Percentiles rank a stretch among this genome's conserved stretches.
Conservation (phyloP, 257 asterid species). For the Petunia axillaris region DNA sequence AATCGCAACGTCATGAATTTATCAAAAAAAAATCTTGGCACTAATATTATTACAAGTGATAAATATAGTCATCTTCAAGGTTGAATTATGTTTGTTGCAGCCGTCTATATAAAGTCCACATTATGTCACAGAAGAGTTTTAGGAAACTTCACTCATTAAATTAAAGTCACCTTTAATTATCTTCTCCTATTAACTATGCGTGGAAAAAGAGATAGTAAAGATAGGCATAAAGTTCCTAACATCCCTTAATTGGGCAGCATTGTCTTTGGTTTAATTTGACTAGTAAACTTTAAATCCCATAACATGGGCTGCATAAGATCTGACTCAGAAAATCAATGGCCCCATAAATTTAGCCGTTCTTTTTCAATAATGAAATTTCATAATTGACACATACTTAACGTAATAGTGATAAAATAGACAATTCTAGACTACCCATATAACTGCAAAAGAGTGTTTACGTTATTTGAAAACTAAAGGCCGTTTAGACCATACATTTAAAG, state of each 20-base stretch:
- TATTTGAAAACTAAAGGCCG: too few species aligned
- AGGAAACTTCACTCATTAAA: too few species aligned
- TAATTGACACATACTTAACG: background rate
- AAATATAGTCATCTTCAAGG: too few species aligned
- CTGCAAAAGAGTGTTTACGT: too few species aligned
- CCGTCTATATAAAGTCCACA: too few species aligned
- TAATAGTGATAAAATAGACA: background rate
- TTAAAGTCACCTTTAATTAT: background rate
- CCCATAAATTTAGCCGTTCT: background rate
- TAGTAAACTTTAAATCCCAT: background rate
- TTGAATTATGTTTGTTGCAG: too few species aligned
- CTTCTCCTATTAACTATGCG: background rate
- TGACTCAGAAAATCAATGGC: conserved; percentile 12
- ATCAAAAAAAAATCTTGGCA: too few species aligned
- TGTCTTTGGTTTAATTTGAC: background rate
- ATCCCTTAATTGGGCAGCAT: background rate
- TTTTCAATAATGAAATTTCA: background rate
- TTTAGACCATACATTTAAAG: too few species aligned
- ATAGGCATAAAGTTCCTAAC: conserved; percentile 11
- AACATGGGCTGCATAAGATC: conserved; percentile 17
- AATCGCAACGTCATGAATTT: too few species aligned
- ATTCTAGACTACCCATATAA: background rate
- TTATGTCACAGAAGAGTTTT: too few species aligned
- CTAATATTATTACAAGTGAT: too few species aligned
- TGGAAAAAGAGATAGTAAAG: background rate